Evolutionary conservation across 352 stramenopile genomes (phyloP), one percentile per base, ranked within the genome.

Genomic region (Globisporangium apiculatum): DNA sequence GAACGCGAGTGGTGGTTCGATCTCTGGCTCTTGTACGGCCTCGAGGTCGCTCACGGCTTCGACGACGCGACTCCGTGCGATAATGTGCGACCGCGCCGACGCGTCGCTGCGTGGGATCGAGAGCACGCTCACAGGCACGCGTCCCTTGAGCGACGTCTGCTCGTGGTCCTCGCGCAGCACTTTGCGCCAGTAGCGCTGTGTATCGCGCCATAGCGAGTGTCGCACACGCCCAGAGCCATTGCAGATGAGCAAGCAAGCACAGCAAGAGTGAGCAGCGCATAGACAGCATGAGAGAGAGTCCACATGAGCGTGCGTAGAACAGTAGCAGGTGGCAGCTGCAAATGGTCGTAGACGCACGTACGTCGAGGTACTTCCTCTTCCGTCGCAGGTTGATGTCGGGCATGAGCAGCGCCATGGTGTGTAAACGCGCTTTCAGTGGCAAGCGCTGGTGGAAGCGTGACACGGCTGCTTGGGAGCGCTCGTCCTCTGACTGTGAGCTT

Each of bases 331-430:
- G 24, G 24, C 24, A 31, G 24, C 24, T 45, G 40, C 24, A 17
- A 14, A 18, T 14, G 14, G 46, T 36, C 4, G 0, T 24, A 24
- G 11, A 10, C n/a, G 17, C 11, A 59, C 68, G 41, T 53, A 87
- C 81, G 67, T 88, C 70, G 31, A 88, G 63, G 53, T 69, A 69
- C 51, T 63, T 68, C n/a, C 82, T 79, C 18, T 69, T 79, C 10
- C 74, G 79, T 8, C 79, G 79, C 38, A 91, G 72, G 36, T 84
- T 82, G 53, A 87, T 83, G 61, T 88, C 76, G 35, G 76, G 76
- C 75, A 88, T 85, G 51, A 86, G 61, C 53, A 86, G 54, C 51
- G 75, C 57, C 75, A 87, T 88, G 48, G 59, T 31, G 24, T 31
- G 24, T 31, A 31, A 31, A 31, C 24, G 24, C 24, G 24, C 24